These are phyloP conservation scores for Neurospora tetraspora DNA, from an alignment of 495 filamentous ascomycete genomes.

Conservation along the genomic window DNA sequence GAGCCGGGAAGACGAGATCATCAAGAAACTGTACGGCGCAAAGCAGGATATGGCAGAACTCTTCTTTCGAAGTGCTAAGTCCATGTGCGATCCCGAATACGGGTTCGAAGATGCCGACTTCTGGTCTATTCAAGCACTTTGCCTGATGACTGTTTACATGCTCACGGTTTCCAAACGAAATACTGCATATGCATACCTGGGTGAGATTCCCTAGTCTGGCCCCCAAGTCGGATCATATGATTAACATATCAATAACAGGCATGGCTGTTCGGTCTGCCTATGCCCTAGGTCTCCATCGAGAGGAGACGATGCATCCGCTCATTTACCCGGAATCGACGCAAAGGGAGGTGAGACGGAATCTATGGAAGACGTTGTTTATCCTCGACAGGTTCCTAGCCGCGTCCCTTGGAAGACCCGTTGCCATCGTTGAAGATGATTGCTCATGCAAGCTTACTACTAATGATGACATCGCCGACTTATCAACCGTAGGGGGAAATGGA, in stretches of 20 bases:
- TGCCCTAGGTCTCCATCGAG: constrained; percentile 50
- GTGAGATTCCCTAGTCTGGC: constrained; percentile 21
- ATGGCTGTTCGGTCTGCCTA: constrained; percentile 56
- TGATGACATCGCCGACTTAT: constrained; percentile 20
- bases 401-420: constrained; percentile 48
- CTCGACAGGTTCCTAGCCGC: constrained; percentile 51
- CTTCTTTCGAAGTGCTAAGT: constrained; percentile 49
- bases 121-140: constrained; percentile 52
- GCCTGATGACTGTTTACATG: constrained; percentile 53
- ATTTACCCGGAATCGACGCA: constrained; percentile 34
- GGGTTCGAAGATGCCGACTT: constrained; percentile 54
- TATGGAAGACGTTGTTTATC: constrained; percentile 53
- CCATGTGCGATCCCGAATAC: constrained; percentile 40
- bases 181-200: constrained; percentile 48
- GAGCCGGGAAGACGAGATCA: constrained; percentile 36
- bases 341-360: constrained; percentile 37
- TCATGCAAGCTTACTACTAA: constrained; percentile 30
- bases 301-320: constrained; percentile 42
- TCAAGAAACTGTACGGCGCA: constrained; percentile 38
- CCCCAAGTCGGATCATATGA: neutral
- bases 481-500: constrained; percentile 16
- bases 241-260: constrained; percentile 22
- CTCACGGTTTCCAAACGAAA: constrained; percentile 47
- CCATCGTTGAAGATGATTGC: constrained; percentile 54
- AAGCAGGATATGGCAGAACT: constrained; percentile 43